phyloP scores from a whole-genome alignment of 768 basidiomycete species.

The Lepiota venenata region DNA sequence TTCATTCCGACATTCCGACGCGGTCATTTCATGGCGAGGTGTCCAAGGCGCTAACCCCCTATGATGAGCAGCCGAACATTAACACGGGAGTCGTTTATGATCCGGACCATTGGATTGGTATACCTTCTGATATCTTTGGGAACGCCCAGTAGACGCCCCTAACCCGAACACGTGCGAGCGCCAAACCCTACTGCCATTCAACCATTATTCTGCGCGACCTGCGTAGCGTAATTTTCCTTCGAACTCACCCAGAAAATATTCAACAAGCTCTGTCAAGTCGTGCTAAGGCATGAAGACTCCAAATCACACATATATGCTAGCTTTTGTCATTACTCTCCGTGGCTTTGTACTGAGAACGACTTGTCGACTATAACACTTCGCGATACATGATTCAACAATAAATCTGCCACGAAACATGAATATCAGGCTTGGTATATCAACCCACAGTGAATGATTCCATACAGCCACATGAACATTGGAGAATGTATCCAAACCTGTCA shows the following conservation, averaged over 20 bases:
- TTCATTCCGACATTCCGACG: neutral
- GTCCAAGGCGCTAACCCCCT: neutral
- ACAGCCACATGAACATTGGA: constrained; percentile 34
- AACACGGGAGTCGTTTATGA: neutral
- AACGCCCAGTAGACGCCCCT: neutral
- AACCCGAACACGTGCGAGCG: too few relatives aligned
- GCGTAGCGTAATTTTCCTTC: too few relatives aligned
- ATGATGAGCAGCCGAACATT: too few relatives aligned
- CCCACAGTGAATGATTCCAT: constrained; percentile 28
- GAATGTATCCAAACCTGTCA: constrained; percentile 7
- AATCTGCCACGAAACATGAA: too few relatives aligned
- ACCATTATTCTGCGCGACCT: too few relatives aligned
- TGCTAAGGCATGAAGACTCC: too few relatives aligned
- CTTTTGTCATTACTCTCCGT: neutral
- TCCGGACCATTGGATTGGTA: neutral
- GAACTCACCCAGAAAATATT: too few relatives aligned
- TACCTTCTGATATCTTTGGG: neutral
- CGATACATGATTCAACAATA: too few relatives aligned
- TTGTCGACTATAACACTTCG: neutral
- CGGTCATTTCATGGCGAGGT: neutral
- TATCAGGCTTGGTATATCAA: neutral
- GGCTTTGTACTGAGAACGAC: neutral
- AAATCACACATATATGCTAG: neutral
- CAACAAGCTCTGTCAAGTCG: too few relatives aligned
- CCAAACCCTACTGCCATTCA: too few relatives aligned